Evolutionary conservation across 345 rosid species (phyloP), one percentile per base, ranked within the genome.

Genomic region (Psidium guajava): DNA sequence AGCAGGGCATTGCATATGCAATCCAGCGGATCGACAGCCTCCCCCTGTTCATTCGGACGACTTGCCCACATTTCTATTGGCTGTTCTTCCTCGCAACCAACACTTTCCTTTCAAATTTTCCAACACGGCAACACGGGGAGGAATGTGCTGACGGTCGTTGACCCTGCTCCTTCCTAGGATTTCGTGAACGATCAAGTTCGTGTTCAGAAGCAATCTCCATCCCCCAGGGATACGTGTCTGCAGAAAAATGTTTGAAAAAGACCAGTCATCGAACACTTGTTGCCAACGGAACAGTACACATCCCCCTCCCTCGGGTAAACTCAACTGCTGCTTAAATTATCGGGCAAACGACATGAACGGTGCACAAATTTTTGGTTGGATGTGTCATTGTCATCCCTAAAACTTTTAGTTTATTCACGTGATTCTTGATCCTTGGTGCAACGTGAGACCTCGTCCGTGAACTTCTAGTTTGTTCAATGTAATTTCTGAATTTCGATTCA

Each of bases 401-500:
- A 49, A 49, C 2, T 49, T 49, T 49, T 49, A 49, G 13, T 49
- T 49, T 11, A 3, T n/a, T n/a, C n/a, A n/a, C n/a, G n/a, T n/a
- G n/a, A n/a, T n/a, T n/a, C n/a, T n/a, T n/a, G n/a, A n/a, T n/a
- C n/a, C n/a, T n/a, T n/a, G n/a, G n/a, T n/a, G 42, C 42, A 40
- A 40, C 5, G 42, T 40, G 42, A 2, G 42, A 40, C 5, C 5
- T 40, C 42, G 42, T 40, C 5, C 42, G 42, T 40, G 42, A 40
- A 40, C 42, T 40, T 40, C 5, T 40, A 40, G 5, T 40, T 40
- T 40, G n/a, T n/a, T n/a, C n/a, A n/a, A n/a, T n/a, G n/a, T n/a
- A n/a, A n/a, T n/a, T n/a, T n/a, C n/a, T n/a, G n/a, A n/a, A n/a
- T 0, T 1, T 28, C 15, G 8, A 0, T 15, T 0, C 0, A 8